Evolutionary conservation across 140 eudicot species (phyloP), one percentile per base, ranked within the genome.

Genomic region (Oenanthe javanica): DNA sequence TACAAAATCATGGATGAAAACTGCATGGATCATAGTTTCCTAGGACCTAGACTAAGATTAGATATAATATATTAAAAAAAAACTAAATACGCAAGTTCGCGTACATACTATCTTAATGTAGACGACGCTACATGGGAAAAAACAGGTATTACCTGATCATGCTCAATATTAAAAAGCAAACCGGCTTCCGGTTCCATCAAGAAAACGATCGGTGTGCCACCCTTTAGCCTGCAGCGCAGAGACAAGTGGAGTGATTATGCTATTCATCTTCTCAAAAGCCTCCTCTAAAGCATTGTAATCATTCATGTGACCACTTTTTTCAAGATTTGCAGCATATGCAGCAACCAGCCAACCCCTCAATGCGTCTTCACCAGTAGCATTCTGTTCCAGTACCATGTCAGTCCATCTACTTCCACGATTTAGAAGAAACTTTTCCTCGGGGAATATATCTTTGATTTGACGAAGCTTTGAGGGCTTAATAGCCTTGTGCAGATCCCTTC

Each of bases 201-300:
- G 92, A 84, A 92, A 95, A 12, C 97, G 99, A 85, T 95, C 99
- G 1, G 97, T 92, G 83, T 95, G 99, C 99, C 99, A 95, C 48
- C 99, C 99, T 85, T 88, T 95, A 6, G 87, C 85, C 86, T 89
- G 97, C 78, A 95, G 79, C 84, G 90, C 88, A 40, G 93, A 85
- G 18, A 92, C 70, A 80, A 95, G 84, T 18, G 90, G 87, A 47
- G 86, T 61, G 81, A 92, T 88, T 25, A 85, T 90, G 2, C 52
- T 36, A 16, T 88, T 90, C 98, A 90, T 94, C 82, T 81, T 87
- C 81, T 80, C 95, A 81, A 86, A 94, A 21, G 97, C 97, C 72
- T 86, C 92, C 76, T 87, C 82, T 66, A 89, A 84, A 25, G 48
- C 80, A 76, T 11, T 27, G 9, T 80, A 77, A 64, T 70, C 76